Percentiles rank a stretch among this genome's conserved stretches.
Evolutionary conservation across 176 grass and related monocot species (phyloP).

Genomic region (Rhynchospora breviuscula): DNA sequence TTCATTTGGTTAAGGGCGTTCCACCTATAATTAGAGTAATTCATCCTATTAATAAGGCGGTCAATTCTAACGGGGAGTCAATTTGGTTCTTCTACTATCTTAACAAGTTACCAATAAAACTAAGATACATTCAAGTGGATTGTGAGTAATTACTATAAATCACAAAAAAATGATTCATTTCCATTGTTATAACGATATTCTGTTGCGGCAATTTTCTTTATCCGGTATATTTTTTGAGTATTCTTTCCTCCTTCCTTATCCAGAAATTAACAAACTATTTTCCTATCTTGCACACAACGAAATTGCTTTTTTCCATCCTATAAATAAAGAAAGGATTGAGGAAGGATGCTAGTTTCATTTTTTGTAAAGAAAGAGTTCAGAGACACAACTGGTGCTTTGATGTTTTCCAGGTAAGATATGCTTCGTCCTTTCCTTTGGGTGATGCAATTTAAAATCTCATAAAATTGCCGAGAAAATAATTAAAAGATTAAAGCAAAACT

Average conservation of each 20-base stretch:
- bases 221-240: neutral
- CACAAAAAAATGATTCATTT: neutral
- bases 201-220: neutral
- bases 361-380: no score
- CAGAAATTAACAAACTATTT: neutral
- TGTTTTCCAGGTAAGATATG: neutral
- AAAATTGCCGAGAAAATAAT: neutral
- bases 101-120: neutral
- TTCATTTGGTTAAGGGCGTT: neutral
- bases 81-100: neutral
- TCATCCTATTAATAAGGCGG: neutral
- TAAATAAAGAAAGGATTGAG: neutral
- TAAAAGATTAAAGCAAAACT: neutral
- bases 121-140: neutral
- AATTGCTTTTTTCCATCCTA: neutral
- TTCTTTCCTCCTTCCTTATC: neutral
- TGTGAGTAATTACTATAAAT: conserved; percentile 5
- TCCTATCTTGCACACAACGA: neutral
- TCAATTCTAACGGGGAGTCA: neutral
- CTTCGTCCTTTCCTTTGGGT: neutral
- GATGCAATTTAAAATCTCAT: neutral
- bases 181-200: neutral
- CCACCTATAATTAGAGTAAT: conserved; percentile 4
- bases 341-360: neutral
- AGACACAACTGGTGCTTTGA: neutral